Evolutionary conservation across 2,329 filamentous ascomycete species (phyloP), one percentile per base, ranked within the genome.

Genomic region (Trichoderma sp.): DNA sequence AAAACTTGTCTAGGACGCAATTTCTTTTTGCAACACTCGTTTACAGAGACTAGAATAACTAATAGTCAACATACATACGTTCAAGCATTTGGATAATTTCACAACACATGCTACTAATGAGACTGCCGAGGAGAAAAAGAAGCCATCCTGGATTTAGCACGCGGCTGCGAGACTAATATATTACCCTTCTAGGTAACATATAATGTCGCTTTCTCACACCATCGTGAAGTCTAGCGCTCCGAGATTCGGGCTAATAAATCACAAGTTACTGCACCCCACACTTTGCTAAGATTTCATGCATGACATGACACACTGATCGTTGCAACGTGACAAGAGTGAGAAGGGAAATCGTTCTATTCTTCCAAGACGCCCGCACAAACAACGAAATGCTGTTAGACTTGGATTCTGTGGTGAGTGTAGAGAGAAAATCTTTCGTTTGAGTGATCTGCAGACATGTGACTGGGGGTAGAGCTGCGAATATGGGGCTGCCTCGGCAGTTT

Each of bases 251-350:
- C 59, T 53, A 52, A 63, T 63, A 29, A 63, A 34, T 34, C 59
- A 53, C 32, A 39, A 53, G 32, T 5, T 37, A 2, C 45, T 63
- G 59, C 59, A 63, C 59, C 59, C 59, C 59, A 63, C 59, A 63
- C 59, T 63, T 32, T 63, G 13, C 59, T 27, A 63, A 27, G 59
- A 35, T 52, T 37, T 48, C 32, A 52, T 63, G 59, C 59, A 63
- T 19, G 17, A 39, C 32, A 63, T 63, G 59, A 50, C 59, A 53
- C 45, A 52, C 32, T 53, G 34, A 52, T 27, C 32, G 48, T 53
- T 63, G 59, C 59, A 53, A 63, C 59, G 59, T 63, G 45, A 63
- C 59, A 53, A 48, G 48, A 39, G 32, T 10, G 22, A 37, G 32
- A 12, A 39, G 25, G 59, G 50, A 15, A 34, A 3, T 25, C n/a